phyloP scores from a whole-genome alignment of 2,329 filamentous ascomycete species.

The Neoascochyta sp. region DNA sequence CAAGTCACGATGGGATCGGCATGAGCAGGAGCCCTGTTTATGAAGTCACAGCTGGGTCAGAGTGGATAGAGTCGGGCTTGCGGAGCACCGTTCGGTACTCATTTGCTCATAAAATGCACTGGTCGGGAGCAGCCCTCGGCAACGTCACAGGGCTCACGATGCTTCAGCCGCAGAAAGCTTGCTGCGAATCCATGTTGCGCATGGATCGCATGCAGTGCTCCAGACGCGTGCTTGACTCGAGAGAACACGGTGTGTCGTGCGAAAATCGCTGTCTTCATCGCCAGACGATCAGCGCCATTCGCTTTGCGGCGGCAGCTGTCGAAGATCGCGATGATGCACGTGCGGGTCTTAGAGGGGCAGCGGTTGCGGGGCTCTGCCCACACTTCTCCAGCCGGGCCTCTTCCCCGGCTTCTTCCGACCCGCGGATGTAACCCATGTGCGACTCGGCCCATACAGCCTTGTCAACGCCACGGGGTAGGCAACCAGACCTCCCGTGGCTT shows the following conservation, averaged over 20 bases:
- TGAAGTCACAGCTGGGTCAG: constrained; percentile 30
- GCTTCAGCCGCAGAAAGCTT: constrained; percentile 7
- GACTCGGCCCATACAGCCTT: constrained; percentile 1
- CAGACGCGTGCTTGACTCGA: neutral
- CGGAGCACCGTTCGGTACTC: constrained; percentile 35
- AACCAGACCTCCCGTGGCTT: too few relatives aligned
- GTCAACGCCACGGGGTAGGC: too few relatives aligned
- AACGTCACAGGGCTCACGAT: constrained; percentile 31
- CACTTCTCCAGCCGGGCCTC: constrained; percentile 7
- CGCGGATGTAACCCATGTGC: constrained; percentile 27
- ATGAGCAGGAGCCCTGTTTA: constrained; percentile 23
- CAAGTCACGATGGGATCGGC: too few relatives aligned
- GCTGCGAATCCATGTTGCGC: too few relatives aligned
- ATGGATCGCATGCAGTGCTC: neutral
- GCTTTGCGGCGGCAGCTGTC: constrained; percentile 23
- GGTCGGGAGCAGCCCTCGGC: constrained; percentile 39
- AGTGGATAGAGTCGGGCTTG: constrained; percentile 40
- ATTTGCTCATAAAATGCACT: constrained; percentile 22
- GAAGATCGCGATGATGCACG: constrained; percentile 19
- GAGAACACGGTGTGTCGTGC: constrained; percentile 4
- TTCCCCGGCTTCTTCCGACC: constrained; percentile 27
- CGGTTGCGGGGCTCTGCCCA: constrained; percentile 14
- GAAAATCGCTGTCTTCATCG: constrained; percentile 8
- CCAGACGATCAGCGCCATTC: too few relatives aligned
- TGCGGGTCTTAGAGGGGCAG: constrained; percentile 10